Conservation (phyloP, 805 yeast genomes). For the Wickerhamomyces bisporus region DNA sequence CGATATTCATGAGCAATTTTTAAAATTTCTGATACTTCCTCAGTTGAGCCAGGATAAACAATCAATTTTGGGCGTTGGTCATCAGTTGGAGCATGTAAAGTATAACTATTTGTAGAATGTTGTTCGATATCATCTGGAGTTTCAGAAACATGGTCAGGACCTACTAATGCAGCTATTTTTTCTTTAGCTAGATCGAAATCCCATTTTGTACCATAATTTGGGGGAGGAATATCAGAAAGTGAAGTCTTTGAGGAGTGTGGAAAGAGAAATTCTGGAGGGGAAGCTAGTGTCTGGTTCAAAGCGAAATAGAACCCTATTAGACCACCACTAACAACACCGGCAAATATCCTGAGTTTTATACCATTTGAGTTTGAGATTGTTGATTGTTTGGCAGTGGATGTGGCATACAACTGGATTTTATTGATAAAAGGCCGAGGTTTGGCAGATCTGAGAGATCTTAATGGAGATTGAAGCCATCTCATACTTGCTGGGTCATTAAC, state of each 20-base stretch:
- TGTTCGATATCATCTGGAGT: slow-evolving; percentile 31
- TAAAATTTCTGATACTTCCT: slow-evolving; percentile 51
- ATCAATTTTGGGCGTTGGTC: slow-evolving; percentile 29
- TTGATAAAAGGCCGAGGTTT: too few relatives aligned
- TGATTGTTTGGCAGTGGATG: not conserved
- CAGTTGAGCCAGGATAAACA: slow-evolving; percentile 49
- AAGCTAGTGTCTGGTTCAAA: slow-evolving; percentile 17
- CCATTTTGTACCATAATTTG: slow-evolving; percentile 23
- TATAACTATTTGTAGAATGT: slow-evolving; percentile 45
- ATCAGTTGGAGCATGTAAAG: slow-evolving; percentile 47
- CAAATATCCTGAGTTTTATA: slow-evolving; percentile 2
- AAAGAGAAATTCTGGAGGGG: slow-evolving; percentile 25
- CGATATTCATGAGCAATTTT: slow-evolving; percentile 47
- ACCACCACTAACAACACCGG: slow-evolving; percentile 17
- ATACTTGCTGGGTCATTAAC: too few relatives aligned
- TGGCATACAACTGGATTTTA: too few relatives aligned
- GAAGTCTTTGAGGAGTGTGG: slow-evolving; percentile 23
- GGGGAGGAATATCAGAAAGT: slow-evolving; percentile 19
- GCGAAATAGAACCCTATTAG: slow-evolving; percentile 21
- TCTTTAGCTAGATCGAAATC: slow-evolving; percentile 23
- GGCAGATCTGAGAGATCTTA: too few relatives aligned
- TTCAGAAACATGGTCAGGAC: slow-evolving; percentile 25
- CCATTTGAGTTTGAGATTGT: not conserved
- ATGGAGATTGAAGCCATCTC: too few relatives aligned
- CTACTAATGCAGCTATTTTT: slow-evolving; percentile 27